Evolutionary conservation across 352 stramenopile species (phyloP), one percentile per base, ranked within the genome.

Genomic region (Pythium volutum): DNA sequence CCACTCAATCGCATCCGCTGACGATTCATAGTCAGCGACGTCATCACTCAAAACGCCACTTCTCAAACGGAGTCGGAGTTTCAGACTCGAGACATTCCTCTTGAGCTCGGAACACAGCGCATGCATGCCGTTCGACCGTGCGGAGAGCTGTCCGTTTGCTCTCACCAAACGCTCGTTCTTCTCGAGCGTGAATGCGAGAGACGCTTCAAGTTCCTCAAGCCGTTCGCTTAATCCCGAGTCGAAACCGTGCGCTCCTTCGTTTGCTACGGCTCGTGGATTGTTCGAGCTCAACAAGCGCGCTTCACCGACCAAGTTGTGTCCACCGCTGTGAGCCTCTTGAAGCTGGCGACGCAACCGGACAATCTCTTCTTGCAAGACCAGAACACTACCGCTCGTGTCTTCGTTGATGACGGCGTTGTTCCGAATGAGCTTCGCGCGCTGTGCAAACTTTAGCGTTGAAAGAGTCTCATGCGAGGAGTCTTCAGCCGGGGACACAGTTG

Each of bases 381-480:
- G 43, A 11, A 79, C 68, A 39, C 70, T 93, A 4, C 86, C 86
- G 8, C 70, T 75, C 15, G 85, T 76, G 53, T 93, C 83, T 75
- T 95, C 86, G 41, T 94, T 95, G 54, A 91, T 87, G 14, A 91
- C 66, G 8, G 83, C 84, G 26, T 87, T 90, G 66, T 95, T 95
- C 25, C 85, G 82, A 63, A 95, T 94, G 55, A 89, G 76, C 55
- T 94, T 95, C 0, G 86, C 86, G 47, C 86, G 73, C 55, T 93
- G 83, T 3, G 86, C 86, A 69, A 93, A 95, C 45, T 93, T 92
- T 0, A 95, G 73, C 25, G 86, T 95, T 2, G 82, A 93, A 7
- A 93, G 73, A 16, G 86, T 93, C 60, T 95, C 86, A 34, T 88
- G 81, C 12, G 88, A 76, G 5, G 91, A 97, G 41, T 96, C 83